Base-by-base conservation (phyloP, 176 grass and related monocot genomes). In the Rhipidocladum racemiflorum region DNA sequence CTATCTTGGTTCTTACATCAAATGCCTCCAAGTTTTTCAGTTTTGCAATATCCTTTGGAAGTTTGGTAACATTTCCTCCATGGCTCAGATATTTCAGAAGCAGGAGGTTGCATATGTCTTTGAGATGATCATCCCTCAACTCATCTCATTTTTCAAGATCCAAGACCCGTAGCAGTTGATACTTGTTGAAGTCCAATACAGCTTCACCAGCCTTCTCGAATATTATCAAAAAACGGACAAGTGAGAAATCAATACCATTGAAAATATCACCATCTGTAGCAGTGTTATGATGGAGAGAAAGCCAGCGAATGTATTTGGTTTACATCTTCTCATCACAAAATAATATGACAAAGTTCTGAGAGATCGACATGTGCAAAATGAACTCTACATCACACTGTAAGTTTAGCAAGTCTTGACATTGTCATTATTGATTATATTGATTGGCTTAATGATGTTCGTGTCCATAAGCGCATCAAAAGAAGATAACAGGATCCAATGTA, bases 71-170 rank as follows among this genome's bases (percentile, higher is more conserved):
- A 61, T 48, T 32, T 0, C 25, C 25, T 0, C 75, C 75, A 0
- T 64, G 59, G 42, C 75, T 78, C 11, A 78, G 25, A 64, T 78
- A 78, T 28, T 61, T 63, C 16, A 78, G 59, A 10, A 78, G 60
- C 4, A 62, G 11, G 25, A 78, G 27, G 24, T 20, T 34, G 40
- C 59, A 78, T 45, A 78, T 78, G 17, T n/a, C 61, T 20, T 65
- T 4, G 17, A 65, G 63, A 65, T 65, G 62, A 65, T 65, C 28
- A 18, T n/a, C n/a, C n/a, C n/a, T n/a, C n/a, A n/a, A n/a, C n/a
- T n/a, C n/a, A n/a, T n/a, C n/a, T n/a, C n/a, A 65, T 38, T 65
- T 65, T 48, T 78, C 75, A 4, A 64, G 42, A 48, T 78, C 75
- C 5, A 78, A 35, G 9, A 78, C 75, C 34, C 59, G 39, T 9